Evolutionary conservation across 2,329 filamentous ascomycete species (phyloP).

Genomic region (Penicillium hesseltinei): DNA sequence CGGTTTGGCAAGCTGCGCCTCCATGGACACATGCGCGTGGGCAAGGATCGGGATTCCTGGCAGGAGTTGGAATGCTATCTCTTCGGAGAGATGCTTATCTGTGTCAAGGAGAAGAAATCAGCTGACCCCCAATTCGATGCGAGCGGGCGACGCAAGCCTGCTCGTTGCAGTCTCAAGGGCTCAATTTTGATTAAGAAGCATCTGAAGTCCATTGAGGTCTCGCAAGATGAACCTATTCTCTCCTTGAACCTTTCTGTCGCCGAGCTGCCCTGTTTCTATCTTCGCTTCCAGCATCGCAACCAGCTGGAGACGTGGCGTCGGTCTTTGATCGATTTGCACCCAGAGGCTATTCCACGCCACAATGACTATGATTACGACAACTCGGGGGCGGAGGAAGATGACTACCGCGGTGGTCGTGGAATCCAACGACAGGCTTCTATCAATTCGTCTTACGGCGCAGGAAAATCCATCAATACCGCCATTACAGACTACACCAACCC

Average conservation of each 20-base stretch:
- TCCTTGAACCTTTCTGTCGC: slow-evolving; percentile 87
- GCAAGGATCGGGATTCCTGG: slow-evolving; percentile 95
- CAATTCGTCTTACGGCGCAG: slow-evolving; percentile 77
- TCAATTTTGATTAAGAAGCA: slow-evolving; percentile 99
- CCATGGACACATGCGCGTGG: slow-evolving; percentile 85
- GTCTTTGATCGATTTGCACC: slow-evolving; percentile 78
- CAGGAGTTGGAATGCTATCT: slow-evolving; percentile 96
- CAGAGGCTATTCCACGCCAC: slow-evolving; percentile 60
- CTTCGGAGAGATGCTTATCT: slow-evolving; percentile 98
- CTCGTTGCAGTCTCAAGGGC: slow-evolving; percentile 86
- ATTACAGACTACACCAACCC: slow-evolving; percentile 88
- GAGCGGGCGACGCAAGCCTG: slow-evolving; percentile 59
- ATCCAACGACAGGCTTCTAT: slow-evolving; percentile 75
- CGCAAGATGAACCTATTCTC: slow-evolving; percentile 73
- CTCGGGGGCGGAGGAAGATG: slow-evolving; percentile 85
- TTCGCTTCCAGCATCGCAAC: slow-evolving; percentile 74
- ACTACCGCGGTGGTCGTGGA: slow-evolving; percentile 59
- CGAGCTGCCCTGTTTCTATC: slow-evolving; percentile 90
- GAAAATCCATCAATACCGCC: slow-evolving; percentile 79
- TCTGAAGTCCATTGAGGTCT: slow-evolving; percentile 79
- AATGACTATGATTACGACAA: slow-evolving; percentile 77
- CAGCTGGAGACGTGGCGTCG: slow-evolving; percentile 90
- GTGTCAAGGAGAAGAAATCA: slow-evolving; percentile 93
- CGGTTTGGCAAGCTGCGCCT: slow-evolving; percentile 88
- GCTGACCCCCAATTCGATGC: slow-evolving; percentile 62